Percentiles rank a stretch among this genome's conserved stretches.
These are phyloP conservation scores for Ceratocystis huliohia DNA, from an alignment of 2,329 filamentous ascomycete genomes.

Conservation along the genomic window DNA sequence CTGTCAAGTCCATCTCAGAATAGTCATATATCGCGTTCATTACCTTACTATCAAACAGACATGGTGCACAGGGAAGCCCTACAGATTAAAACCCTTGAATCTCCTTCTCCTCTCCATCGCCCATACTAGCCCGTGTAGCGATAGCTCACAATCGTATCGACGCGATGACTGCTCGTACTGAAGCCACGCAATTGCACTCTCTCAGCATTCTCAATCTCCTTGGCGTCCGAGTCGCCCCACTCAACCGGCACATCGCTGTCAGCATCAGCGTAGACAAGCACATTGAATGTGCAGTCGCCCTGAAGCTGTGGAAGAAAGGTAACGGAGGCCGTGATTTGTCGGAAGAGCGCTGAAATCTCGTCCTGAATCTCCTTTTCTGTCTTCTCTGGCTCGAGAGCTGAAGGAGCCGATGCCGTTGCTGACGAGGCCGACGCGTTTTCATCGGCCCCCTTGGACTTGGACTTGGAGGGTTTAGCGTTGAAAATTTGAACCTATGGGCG, in stretches of 20 bases:
- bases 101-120: neutral
- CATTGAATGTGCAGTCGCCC: constrained; percentile 96
- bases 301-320: constrained; percentile 84
- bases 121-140: constrained; percentile 16
- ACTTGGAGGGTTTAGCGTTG: constrained; percentile 31
- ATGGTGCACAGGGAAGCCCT: neutral
- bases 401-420: constrained; percentile 18
- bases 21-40: neutral
- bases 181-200: constrained; percentile 92
- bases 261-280: constrained; percentile 92
- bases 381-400: constrained; percentile 47
- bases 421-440: constrained; percentile 47
- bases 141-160: constrained; percentile 94
- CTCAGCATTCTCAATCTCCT: constrained; percentile 89
- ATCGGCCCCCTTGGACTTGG: constrained; percentile 36
- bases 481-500: constrained; percentile 31
- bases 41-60: constrained; percentile 5
- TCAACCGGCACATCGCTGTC: constrained; percentile 94
- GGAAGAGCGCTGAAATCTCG: constrained; percentile 92
- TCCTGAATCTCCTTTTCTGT: constrained; percentile 87
- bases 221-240: constrained; percentile 96
- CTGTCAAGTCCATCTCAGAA: neutral
- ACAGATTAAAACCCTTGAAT: neutral
- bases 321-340: constrained; percentile 94
- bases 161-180: constrained; percentile 84